A percentile compares a stretch with the other conserved stretches of the same genome.
phyloP scores from a whole-genome alignment of 768 basidiomycete species.

The Pisolithus microcarpus region DNA sequence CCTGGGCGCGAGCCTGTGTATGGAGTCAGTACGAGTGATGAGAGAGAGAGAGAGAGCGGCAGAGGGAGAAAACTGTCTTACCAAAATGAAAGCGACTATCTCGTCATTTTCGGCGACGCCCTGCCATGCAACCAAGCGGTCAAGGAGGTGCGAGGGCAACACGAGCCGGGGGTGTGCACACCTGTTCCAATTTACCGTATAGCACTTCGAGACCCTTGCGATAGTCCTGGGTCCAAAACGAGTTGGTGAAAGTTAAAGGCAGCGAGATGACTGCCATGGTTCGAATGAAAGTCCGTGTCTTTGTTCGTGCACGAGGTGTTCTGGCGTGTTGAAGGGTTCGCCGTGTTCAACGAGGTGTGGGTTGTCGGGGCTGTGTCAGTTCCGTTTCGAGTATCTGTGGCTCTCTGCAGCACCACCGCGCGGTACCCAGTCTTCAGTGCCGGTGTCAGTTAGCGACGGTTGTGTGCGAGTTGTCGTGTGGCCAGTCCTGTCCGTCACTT shows the following conservation, averaged over 20 bases:
- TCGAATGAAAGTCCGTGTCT: background rate
- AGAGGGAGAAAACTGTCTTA: constrained; percentile 30
- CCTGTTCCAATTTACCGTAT: constrained; percentile 73
- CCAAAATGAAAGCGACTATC: constrained; percentile 75
- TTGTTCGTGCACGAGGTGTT: background rate
- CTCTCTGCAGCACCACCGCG: background rate
- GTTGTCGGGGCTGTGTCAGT: background rate
- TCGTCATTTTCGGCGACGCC: constrained; percentile 80
- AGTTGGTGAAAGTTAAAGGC: constrained; percentile 84
- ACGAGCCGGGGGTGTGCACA: constrained; percentile 22
- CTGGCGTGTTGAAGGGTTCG: background rate
- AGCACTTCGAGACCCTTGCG: constrained; percentile 74
- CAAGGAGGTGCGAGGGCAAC: constrained; percentile 5
- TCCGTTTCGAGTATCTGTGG: background rate
- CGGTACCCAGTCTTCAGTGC: background rate
- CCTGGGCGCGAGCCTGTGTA: constrained; percentile 60
- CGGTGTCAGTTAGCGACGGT: background rate
- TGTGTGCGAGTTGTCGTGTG: too few species aligned
- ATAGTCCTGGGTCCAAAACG: constrained; percentile 94
- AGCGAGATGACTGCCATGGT: constrained; percentile 83
- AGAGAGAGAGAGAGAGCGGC: background rate
- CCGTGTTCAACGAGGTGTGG: background rate
- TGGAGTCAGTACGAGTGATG: background rate
- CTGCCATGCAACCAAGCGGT: constrained; percentile 31
- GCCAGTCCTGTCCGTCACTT: too few species aligned